Percentiles rank a stretch among this genome's conserved stretches.
Evolutionary conservation across 768 basidiomycete genomes (phyloP).

Genomic region (Ephemerocybe angulata): DNA sequence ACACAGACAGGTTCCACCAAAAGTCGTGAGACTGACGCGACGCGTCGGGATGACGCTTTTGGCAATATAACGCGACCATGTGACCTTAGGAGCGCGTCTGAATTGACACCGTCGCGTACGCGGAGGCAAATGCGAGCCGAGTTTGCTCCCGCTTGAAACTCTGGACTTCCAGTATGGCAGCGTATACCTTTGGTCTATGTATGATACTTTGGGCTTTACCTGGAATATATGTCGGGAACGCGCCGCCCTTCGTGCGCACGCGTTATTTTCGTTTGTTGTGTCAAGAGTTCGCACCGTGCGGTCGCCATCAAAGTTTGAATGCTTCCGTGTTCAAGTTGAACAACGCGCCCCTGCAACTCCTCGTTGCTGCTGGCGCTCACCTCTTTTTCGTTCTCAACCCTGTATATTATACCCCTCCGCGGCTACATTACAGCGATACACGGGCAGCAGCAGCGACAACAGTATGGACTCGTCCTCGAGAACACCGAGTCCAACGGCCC

Average conservation of each 20-base stretch:
- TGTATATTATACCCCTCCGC: background rate
- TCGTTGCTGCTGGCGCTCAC: constrained; percentile 31
- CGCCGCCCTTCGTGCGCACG: too few species aligned
- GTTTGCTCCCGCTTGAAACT: background rate
- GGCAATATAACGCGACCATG: background rate
- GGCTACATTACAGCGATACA: background rate
- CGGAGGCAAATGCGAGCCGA: background rate
- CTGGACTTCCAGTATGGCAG: too few species aligned
- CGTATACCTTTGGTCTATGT: too few species aligned
- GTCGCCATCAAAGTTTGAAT: constrained; percentile 2
- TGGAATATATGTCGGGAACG: too few species aligned
- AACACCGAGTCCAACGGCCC: constrained; percentile 13
- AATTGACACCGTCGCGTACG: background rate
- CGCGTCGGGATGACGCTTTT: background rate
- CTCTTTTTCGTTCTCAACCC: constrained; percentile 49
- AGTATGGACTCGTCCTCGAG: constrained; percentile 32
- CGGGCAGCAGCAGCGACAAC: constrained; percentile 20
- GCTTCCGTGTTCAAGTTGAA: constrained; percentile 30
- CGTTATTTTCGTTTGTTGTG: constrained; percentile 40
- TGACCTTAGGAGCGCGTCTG: constrained; percentile 3
- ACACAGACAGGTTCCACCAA: background rate
- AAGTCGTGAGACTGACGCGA: background rate
- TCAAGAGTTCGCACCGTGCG: constrained; percentile 8
- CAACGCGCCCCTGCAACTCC: constrained; percentile 13
- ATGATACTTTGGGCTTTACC: too few species aligned